A percentile compares a stretch with the other conserved stretches of the same genome.
phyloP scores from a whole-genome alignment of 192 early-diverging fungal genomes.

The Mortierella alpina region DNA sequence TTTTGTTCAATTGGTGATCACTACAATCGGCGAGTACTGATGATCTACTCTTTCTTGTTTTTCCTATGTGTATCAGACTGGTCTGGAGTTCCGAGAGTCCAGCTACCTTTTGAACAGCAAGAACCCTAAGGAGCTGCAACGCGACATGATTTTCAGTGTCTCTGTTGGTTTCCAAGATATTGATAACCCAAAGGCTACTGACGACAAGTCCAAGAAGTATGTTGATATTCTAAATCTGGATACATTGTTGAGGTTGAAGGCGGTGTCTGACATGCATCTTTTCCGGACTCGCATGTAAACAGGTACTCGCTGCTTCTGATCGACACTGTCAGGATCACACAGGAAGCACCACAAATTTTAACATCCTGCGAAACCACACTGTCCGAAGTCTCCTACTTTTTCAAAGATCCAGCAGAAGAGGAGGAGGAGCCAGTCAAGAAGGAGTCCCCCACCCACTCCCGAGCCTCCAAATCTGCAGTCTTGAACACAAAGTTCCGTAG shows the following conservation, averaged over 20 bases:
- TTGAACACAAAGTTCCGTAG: conserved; percentile 83
- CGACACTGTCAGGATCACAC: conserved; percentile 86
- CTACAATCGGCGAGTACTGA: neutral
- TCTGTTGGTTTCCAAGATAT: conserved; percentile 89
- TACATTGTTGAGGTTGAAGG: neutral
- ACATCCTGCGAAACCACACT: conserved; percentile 71
- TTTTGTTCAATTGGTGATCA: neutral
- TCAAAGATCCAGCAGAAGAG: conserved; percentile 59
- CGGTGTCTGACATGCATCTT: conserved; percentile 2
- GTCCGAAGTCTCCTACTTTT: conserved; percentile 63
- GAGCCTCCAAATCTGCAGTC: conserved; percentile 72
- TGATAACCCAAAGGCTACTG: conserved; percentile 75
- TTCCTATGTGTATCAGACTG: conserved; percentile 67
- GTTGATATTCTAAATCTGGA: neutral
- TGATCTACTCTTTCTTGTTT: conserved; percentile 6
- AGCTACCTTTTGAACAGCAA: conserved; percentile 82
- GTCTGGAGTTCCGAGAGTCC: conserved; percentile 94
- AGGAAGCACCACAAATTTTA: conserved; percentile 65
- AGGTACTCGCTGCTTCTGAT: conserved; percentile 86
- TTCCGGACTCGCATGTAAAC: neutral
- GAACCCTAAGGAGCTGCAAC: conserved; percentile 71
- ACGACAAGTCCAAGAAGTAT: conserved; percentile 77
- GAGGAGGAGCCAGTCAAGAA: conserved; percentile 40
- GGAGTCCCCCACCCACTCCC: conserved; percentile 22
- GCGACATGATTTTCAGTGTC: conserved; percentile 88